Percentiles rank a stretch among this genome's conserved stretches.
These are phyloP conservation scores for Aspergillus pseudoterreus DNA, from an alignment of 2,329 filamentous ascomycete genomes.

Conservation along the genomic window DNA sequence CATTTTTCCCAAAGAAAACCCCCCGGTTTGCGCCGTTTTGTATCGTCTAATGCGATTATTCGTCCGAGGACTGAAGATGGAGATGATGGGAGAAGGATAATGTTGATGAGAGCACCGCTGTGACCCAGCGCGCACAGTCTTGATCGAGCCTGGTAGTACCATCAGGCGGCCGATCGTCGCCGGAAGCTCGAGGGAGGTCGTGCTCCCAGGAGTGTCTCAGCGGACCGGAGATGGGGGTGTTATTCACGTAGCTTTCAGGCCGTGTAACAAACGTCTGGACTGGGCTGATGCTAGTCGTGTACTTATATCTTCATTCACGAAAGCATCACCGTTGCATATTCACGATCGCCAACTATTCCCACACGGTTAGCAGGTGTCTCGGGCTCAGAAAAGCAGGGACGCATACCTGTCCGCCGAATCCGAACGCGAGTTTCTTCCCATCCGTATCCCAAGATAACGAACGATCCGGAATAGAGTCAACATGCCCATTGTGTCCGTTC, in stretches of 20 bases:
- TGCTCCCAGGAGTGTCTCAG: too few species aligned
- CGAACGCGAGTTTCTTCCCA: conserved; percentile 52
- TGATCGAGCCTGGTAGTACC: background rate
- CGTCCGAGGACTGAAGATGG: conserved; percentile 16
- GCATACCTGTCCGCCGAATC: conserved; percentile 47
- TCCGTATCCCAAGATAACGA: conserved; percentile 52
- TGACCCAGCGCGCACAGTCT: too few species aligned
- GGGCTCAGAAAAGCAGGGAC: conserved; percentile 3
- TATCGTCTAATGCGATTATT: conserved; percentile 29
- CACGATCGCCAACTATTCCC: conserved; percentile 34
- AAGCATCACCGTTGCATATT: conserved; percentile 36
- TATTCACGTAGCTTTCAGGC: too few species aligned
- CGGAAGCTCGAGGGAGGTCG: too few species aligned
- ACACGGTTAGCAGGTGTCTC: conserved; percentile 3
- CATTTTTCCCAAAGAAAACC: conserved; percentile 23
- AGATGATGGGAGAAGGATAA: conserved; percentile 14
- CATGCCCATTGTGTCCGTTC: conserved; percentile 35
- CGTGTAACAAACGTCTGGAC: too few species aligned
- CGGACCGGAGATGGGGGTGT: too few species aligned
- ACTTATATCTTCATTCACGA: background rate
- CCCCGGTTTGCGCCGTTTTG: conserved; percentile 24
- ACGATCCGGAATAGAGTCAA: conserved; percentile 30
- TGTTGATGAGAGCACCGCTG: background rate
- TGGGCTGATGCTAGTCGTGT: background rate
- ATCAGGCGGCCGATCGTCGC: background rate